Evolutionary conservation across 2,329 filamentous ascomycete genomes (phyloP).

Genomic region (Pseudomassariella vexata): DNA sequence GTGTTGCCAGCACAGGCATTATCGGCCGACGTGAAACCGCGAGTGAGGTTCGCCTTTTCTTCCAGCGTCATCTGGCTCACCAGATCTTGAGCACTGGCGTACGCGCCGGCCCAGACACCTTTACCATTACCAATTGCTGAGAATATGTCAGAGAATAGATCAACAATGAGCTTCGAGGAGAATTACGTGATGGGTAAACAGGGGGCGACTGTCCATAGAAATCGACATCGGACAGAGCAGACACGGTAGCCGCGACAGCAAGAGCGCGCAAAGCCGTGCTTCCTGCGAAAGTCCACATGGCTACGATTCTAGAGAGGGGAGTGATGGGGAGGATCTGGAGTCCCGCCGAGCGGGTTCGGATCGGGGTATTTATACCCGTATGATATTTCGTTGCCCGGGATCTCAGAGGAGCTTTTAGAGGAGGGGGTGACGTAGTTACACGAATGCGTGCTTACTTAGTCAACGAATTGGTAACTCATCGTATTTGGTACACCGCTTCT

Average conservation of each 20-base stretch:
- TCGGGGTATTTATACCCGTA: no score
- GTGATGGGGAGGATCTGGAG: no score
- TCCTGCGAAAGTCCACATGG: no score
- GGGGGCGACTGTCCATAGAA: constrained; percentile 20
- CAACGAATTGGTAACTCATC: no score
- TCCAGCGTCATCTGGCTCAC: constrained; percentile 60
- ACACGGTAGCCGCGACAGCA: constrained; percentile 10
- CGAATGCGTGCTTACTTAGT: no score
- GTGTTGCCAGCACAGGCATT: constrained; percentile 43
- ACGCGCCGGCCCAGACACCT: constrained; percentile 50
- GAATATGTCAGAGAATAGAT: neutral
- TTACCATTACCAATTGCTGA: constrained; percentile 25
- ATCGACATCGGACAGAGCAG: constrained; percentile 6
- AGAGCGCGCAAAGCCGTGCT: constrained; percentile 9
- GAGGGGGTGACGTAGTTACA: no score
- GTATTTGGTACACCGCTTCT: no score
- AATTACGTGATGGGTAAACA: constrained; percentile 24
- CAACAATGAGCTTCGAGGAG: neutral
- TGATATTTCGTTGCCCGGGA: no score
- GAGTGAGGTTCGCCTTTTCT: constrained; percentile 52
- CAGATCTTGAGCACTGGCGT: constrained; percentile 48
- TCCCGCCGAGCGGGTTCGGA: no score
- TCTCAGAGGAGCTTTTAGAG: no score
- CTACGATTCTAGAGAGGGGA: no score
- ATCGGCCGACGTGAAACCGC: constrained; percentile 37